A percentile compares a stretch with the other conserved stretches of the same genome.
Conservation (phyloP, 2,329 filamentous ascomycete genomes). For the Hypoxylon sp. region DNA sequence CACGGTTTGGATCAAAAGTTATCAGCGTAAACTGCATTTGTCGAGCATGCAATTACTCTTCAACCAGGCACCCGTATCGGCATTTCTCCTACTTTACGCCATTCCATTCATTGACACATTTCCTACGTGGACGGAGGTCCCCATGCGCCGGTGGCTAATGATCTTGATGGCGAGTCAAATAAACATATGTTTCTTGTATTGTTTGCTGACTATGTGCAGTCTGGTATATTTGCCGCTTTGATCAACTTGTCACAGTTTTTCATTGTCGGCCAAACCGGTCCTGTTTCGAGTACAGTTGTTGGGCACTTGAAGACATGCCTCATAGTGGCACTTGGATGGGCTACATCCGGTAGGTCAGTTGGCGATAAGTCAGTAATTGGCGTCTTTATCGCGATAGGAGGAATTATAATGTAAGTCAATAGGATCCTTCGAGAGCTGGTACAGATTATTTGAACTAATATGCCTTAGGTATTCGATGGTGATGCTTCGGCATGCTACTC, state of each 20-base stretch:
- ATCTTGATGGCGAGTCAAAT: conserved; percentile 67
- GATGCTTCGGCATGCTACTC: conserved; percentile 62
- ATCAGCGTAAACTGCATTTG: conserved; percentile 75
- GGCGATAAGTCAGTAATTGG: conserved; percentile 70
- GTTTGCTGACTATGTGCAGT: conserved; percentile 59
- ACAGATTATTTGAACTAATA: conserved; percentile 26
- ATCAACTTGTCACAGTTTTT: conserved; percentile 77
- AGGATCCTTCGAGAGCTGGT: not conserved
- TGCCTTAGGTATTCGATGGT: conserved; percentile 62
- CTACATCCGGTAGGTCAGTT: conserved; percentile 68
- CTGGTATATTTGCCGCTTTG: conserved; percentile 73
- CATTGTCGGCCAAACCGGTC: conserved; percentile 73
- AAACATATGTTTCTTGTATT: not conserved
- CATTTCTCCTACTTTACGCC: conserved; percentile 74
- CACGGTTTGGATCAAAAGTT: conserved; percentile 77
- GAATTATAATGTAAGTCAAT: conserved; percentile 68
- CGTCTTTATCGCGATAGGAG: conserved; percentile 69
- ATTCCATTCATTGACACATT: conserved; percentile 77
- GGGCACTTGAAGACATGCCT: conserved; percentile 77
- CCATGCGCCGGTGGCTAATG: conserved; percentile 68
- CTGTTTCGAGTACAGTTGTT: conserved; percentile 76
- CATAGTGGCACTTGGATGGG: conserved; percentile 76
- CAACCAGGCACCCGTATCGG: conserved; percentile 76
- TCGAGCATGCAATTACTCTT: conserved; percentile 78
- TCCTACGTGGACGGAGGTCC: conserved; percentile 68